Evolutionary conservation across 768 basidiomycete species (phyloP), one percentile per base, ranked within the genome.

Genomic region (Lactarius pseudohatsudake): DNA sequence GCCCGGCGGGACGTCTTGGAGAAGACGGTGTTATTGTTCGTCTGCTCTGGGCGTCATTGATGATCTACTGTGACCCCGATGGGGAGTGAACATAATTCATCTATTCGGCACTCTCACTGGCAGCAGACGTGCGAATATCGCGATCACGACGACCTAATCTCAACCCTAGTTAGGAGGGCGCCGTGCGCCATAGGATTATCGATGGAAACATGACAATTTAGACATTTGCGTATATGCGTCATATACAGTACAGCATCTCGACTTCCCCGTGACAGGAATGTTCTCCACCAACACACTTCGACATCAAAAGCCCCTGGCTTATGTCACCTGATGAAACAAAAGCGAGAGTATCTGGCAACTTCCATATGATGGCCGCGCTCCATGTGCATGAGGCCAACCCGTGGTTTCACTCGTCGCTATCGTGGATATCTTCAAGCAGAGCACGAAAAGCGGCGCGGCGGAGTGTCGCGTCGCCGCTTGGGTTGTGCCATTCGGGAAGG

Each of bases 351-450:
- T 10, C 40, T 18, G 45, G 57, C 38, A 26, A 16, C 60, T 38
- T 57, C 60, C 36, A 13, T 65, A 18, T 6, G 16, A 41, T 7
- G 41, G 40, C 40, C 15, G 1, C 36, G 36, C 5, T 40, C 9
- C n/a, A 50, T 13, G 22, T 50, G 4, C 47, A 50, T 4, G 47
- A 22, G 22, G n/a, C 22, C 11, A 22, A 47, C n/a, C 2, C 10
- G n/a, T 22, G 3, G 4, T n/a, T 53, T 64, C 68, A 85, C 76
- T 85, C 84, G 69, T 76, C 75, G 62, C 84, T 73, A 77, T 81
- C 81, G 75, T 85, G 83, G 41, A 98, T 94, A 81, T 98, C 98
- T 67, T 84, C 83, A 73, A 98, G 79, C 79, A 97, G 96, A 72
- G 83, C 85, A 67, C 81, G 83, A 77, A 98, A 96, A 62, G 96